phyloP scores from a whole-genome alignment of 2,329 filamentous ascomycete species.

The Hypoxylon sp. region DNA sequence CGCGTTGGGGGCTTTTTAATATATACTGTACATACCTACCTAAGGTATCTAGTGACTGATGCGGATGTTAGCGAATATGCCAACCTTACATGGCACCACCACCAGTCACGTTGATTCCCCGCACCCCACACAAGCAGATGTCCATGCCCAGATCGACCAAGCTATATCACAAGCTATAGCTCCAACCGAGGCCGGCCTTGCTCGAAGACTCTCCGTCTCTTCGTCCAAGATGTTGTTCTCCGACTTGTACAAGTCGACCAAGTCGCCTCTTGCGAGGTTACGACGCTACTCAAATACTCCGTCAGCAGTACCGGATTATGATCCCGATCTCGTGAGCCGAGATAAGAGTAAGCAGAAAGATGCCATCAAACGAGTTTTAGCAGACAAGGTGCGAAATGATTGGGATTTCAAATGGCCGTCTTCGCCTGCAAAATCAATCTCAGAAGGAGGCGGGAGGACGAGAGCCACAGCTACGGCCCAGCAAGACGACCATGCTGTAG shows the following conservation, averaged over 20 bases:
- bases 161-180: slow-evolving; percentile 50
- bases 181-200: slow-evolving; percentile 31
- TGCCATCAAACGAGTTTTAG: slow-evolving; percentile 70
- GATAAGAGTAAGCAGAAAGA: slow-evolving; percentile 75
- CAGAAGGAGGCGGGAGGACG: slow-evolving; percentile 2
- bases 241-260: slow-evolving; percentile 70
- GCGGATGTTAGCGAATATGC: slow-evolving; percentile 42
- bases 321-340: slow-evolving; percentile 72
- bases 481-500: slow-evolving; percentile 28
- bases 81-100: slow-evolving; percentile 46
- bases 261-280: slow-evolving; percentile 67
- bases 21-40: neutral
- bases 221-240: slow-evolving; percentile 69
- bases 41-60: slow-evolving; percentile 30
- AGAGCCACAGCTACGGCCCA: slow-evolving; percentile 21
- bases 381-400: slow-evolving; percentile 69
- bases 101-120: slow-evolving; percentile 52
- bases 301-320: slow-evolving; percentile 61
- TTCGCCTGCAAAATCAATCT: slow-evolving; percentile 28
- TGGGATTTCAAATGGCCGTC: slow-evolving; percentile 73
- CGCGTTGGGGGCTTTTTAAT: slow-evolving; percentile 25
- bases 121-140: slow-evolving; percentile 50
- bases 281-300: slow-evolving; percentile 57
- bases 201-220: slow-evolving; percentile 41
- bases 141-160: slow-evolving; percentile 41